Evolutionary conservation across 805 yeast genomes (phyloP).

Genomic region (Metschnikowia continentalis): DNA sequence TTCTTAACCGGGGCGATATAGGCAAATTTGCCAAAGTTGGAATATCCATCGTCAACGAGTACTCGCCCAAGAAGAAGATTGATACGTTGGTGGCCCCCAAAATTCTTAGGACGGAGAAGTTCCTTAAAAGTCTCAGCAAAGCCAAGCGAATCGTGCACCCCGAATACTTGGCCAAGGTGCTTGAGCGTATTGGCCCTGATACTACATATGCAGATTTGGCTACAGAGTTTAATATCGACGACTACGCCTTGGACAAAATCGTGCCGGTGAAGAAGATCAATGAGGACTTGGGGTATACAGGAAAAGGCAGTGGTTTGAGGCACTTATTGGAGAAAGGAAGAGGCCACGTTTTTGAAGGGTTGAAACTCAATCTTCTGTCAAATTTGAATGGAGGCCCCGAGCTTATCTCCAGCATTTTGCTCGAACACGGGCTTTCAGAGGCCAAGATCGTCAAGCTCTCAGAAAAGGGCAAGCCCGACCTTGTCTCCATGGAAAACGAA

Average conservation of each 20-base stretch:
- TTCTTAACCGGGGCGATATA: constrained; percentile 40
- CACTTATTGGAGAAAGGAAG: constrained; percentile 6
- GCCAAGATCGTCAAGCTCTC: constrained; percentile 20
- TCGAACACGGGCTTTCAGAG: constrained; percentile 53
- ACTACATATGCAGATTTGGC: constrained; percentile 11
- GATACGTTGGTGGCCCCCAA: constrained; percentile 73
- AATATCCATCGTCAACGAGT: constrained; percentile 46
- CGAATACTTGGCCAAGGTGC: constrained; percentile 27
- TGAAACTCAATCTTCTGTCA: constrained; percentile 52
- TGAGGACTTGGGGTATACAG: constrained; percentile 22
- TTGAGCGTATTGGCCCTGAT: constrained; percentile 36
- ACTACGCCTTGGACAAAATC: constrained; percentile 35
- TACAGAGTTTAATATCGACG: constrained; percentile 23
- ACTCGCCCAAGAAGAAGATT: constrained; percentile 29
- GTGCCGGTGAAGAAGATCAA: constrained; percentile 29
- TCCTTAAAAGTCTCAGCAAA: constrained; percentile 62
- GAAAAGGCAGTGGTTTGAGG: constrained; percentile 13
- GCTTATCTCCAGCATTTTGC: constrained; percentile 52
- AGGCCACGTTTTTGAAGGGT: constrained; percentile 40
- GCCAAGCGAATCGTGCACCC: constrained; percentile 56
- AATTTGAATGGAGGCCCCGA: constrained; percentile 58
- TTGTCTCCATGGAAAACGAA: constrained; percentile 17
- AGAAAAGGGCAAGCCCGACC: constrained; percentile 12
- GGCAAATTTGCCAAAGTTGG: constrained; percentile 50
- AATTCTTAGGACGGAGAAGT: constrained; percentile 82